Evolutionary conservation across 1,139 yeast species (phyloP).

Genomic region (Saccharomycopsis phalli): DNA sequence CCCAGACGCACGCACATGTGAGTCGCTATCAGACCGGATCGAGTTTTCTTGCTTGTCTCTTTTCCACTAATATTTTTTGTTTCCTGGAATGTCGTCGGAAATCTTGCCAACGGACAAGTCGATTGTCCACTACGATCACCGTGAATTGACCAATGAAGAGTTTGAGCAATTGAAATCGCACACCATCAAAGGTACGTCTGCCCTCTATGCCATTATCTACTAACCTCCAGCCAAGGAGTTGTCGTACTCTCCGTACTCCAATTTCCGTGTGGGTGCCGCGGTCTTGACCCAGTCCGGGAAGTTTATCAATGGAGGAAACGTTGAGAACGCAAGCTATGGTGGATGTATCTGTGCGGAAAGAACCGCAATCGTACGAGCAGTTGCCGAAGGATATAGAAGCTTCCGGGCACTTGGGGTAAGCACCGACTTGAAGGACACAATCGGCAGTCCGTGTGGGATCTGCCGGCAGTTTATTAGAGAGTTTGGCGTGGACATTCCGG

Average conservation of each 20-base stretch:
- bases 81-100: slow-evolving; percentile 4
- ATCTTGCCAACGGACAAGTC: slow-evolving; percentile 8
- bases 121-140: slow-evolving; percentile 27
- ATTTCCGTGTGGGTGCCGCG: slow-evolving; percentile 81
- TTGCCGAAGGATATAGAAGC: slow-evolving; percentile 33
- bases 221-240: slow-evolving; percentile 35
- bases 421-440: slow-evolving; percentile 44
- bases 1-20: too few species aligned
- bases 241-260: slow-evolving; percentile 78
- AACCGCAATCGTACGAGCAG: slow-evolving; percentile 61
- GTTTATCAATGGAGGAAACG: slow-evolving; percentile 65
- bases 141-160: slow-evolving; percentile 14
- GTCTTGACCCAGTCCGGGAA: slow-evolving; percentile 45
- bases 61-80: neutral
- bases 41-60: neutral
- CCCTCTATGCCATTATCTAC: neutral
- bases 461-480: slow-evolving; percentile 87
- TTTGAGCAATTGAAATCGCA: slow-evolving; percentile 12
- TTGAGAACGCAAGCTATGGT: slow-evolving; percentile 89
- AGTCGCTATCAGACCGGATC: neutral
- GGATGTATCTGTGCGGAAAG: slow-evolving; percentile 91
- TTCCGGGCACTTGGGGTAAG: slow-evolving; percentile 65
- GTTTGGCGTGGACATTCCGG: slow-evolving; percentile 44
- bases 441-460: slow-evolving; percentile 86
- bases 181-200: slow-evolving; percentile 12